These are phyloP conservation scores for Globisporangium takayamanum DNA, from an alignment of 352 stramenopile genomes.

Conservation along the genomic window DNA sequence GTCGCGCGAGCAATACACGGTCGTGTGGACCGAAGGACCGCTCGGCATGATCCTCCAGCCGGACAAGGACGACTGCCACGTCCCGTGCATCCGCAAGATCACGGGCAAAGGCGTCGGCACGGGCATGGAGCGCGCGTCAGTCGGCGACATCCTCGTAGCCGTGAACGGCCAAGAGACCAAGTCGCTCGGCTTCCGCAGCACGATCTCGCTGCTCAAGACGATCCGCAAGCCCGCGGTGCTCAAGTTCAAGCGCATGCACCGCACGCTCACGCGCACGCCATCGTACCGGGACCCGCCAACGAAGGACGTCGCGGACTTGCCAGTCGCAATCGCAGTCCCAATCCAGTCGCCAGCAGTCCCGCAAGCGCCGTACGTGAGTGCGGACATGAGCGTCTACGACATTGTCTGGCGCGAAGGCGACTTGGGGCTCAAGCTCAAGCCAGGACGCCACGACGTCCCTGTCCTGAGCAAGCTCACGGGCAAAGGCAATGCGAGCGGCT, in stretches of 20 bases:
- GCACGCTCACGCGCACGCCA: conserved; percentile 53
- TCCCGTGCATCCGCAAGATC: conserved; percentile 87
- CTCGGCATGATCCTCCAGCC: conserved; percentile 83
- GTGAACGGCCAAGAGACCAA: conserved; percentile 86
- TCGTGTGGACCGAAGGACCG: conserved; percentile 81
- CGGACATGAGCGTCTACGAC: conserved; percentile 67
- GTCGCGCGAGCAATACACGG: conserved; percentile 78
- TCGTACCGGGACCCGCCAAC: conserved; percentile 33
- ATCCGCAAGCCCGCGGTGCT: conserved; percentile 82
- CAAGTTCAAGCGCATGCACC: conserved; percentile 86
- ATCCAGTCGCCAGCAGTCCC: conserved; percentile 13
- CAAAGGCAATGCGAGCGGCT: conserved; percentile 70
- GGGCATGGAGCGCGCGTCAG: conserved; percentile 72
- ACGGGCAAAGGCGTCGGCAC: conserved; percentile 78
- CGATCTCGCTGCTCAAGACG: conserved; percentile 81
- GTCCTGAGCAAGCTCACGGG: conserved; percentile 81
- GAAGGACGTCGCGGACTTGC: conserved; percentile 2
- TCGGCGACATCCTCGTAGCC: conserved; percentile 76
- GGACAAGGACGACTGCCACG: conserved; percentile 82
- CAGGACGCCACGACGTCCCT: conserved; percentile 61
- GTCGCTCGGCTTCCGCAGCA: conserved; percentile 73
- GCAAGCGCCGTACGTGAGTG: conserved; percentile 17
- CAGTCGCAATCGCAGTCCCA: neutral
- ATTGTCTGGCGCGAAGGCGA: conserved; percentile 86
- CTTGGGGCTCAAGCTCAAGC: conserved; percentile 81